Evolutionary conservation across 2,329 filamentous ascomycete genomes (phyloP), one percentile per base, ranked within the genome.

Genomic region (Sordariomycetes sp.): DNA sequence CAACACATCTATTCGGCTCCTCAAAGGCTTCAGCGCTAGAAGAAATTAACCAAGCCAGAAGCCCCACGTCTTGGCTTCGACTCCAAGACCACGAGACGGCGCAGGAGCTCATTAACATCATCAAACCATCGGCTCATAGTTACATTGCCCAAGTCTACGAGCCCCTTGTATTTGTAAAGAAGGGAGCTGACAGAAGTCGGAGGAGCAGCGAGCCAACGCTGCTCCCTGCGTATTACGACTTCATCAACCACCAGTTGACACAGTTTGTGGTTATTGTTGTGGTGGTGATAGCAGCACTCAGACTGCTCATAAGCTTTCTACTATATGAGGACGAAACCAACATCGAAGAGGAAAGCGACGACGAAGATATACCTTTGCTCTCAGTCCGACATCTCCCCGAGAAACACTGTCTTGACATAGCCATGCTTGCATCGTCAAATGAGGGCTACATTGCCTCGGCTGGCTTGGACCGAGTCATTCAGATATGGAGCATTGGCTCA

Each of bases 41-140:
- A 9, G 68, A 72, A 16, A 71, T 87, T 39, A 79, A 88, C 46
- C 82, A 86, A 49, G 82, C 81, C 3, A 68, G 83, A 39, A 83
- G 78, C n/a, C 83, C 81, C 2, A 76, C 71, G 4, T 81, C 83
- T 12, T 90, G 84, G 84, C 64, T 88, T 32, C 71, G 73, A 18
- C 66, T 86, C 36, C 84, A 88, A 51, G 83, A 88, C 45, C 82
- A 86, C 45, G 80, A 85, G 47, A 86, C 82, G 2, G 83, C 82
- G 3, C 72, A 72, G 24, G 84, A 88, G 48, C 71, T 88, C 12
- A 85, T 88, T 50, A 69, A 75, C n/a, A 72, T 83, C 21, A 71
- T 87, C 45, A 86, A 85, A 42, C 83, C 83, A 6, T 64, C 70
- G 35, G 72, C 77, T 2, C 70, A 83, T 47, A 82, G 76, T 52